Evolutionary conservation across 2,329 filamentous ascomycete genomes (phyloP).

Genomic region (Alternaria burnsii): DNA sequence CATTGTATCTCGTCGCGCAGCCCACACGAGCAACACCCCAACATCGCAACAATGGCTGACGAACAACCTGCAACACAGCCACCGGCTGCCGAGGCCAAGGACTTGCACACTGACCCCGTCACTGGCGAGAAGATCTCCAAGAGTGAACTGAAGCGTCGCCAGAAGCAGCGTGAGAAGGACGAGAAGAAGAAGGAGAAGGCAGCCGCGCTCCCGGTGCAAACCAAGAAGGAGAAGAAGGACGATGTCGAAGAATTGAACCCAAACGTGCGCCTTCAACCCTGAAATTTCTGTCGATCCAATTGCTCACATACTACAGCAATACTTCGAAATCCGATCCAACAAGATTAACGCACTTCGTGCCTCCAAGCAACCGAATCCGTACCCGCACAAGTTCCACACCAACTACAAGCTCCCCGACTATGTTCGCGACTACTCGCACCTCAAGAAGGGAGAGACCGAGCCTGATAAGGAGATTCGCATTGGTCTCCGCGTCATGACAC

Average conservation of each 20-base stretch:
- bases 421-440: conserved; percentile 75
- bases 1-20: conserved; percentile 24
- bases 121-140: conserved; percentile 81
- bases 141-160: conserved; percentile 82
- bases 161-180: conserved; percentile 93
- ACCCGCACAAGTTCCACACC: conserved; percentile 93
- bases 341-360: conserved; percentile 78
- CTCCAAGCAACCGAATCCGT: conserved; percentile 76
- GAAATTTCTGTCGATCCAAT: conserved; percentile 35
- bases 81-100: conserved; percentile 53
- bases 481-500: conserved; percentile 80
- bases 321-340: conserved; percentile 94
- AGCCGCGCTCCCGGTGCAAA: conserved; percentile 69
- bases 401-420: conserved; percentile 85
- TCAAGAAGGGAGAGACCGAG: conserved; percentile 87
- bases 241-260: conserved; percentile 77
- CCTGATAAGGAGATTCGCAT: conserved; percentile 79
- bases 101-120: conserved; percentile 88
- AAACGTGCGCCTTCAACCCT: conserved; percentile 60
- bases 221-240: conserved; percentile 66
- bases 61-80: conserved; percentile 38
- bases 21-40: conserved; percentile 28
- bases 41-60: conserved; percentile 44
- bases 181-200: conserved; percentile 86
- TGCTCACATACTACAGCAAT: conserved; percentile 66